Evolutionary conservation across 352 stramenopile species (phyloP).

Genomic region (Thalassiosira mediterranea): DNA sequence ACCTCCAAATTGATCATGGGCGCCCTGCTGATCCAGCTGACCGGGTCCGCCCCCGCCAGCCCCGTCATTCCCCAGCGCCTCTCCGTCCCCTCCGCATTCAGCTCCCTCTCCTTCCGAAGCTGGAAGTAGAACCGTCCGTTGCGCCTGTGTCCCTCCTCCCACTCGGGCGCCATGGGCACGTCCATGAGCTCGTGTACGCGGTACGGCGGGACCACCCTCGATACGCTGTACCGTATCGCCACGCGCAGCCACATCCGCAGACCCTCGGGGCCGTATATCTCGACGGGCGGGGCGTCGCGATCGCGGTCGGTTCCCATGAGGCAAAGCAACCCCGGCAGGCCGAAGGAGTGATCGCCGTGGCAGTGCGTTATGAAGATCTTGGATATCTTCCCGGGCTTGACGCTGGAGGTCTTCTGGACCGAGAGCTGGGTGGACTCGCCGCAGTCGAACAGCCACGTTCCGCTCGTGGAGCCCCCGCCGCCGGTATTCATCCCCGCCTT

Average conservation of each 20-base stretch:
- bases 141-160: constrained; percentile 46
- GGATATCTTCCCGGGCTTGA: constrained; percentile 82
- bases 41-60: constrained; percentile 65
- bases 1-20: constrained; percentile 68
- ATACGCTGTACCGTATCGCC: constrained; percentile 82
- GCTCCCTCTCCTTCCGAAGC: constrained; percentile 11
- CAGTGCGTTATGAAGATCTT: constrained; percentile 90
- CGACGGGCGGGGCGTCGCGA: constrained; percentile 65
- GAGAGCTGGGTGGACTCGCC: constrained; percentile 88
- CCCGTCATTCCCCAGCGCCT: constrained; percentile 60
- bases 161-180: constrained; percentile 83
- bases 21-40: constrained; percentile 70
- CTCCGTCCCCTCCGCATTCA: constrained; percentile 8
- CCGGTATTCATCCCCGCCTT: too few species aligned
- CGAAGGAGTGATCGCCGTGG: constrained; percentile 88
- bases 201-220: constrained; percentile 80
- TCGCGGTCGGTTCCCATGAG: constrained; percentile 84
- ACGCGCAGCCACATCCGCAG: constrained; percentile 82
- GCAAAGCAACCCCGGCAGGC: constrained; percentile 86
- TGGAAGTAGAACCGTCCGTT: constrained; percentile 63
- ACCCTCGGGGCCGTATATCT: constrained; percentile 88
- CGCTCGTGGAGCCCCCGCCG: constrained; percentile 35
- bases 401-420: constrained; percentile 74
- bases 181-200: constrained; percentile 86
- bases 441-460: constrained; percentile 89